phyloP scores from a whole-genome alignment of 129 eudicot species.

The Escallonia herrerae region DNA sequence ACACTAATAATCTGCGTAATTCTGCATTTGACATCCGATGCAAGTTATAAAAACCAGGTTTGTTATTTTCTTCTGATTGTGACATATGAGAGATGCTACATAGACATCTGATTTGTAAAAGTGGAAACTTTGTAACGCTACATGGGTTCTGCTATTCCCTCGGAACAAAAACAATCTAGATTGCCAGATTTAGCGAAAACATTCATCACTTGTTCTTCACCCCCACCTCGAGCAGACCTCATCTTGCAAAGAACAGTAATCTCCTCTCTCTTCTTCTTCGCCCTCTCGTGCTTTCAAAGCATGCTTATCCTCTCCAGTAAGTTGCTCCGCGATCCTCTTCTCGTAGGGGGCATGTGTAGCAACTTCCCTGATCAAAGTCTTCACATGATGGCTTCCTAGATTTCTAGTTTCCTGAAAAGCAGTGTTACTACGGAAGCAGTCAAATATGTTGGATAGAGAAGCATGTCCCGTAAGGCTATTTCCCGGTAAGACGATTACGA shows the following conservation, averaged over 20 bases:
- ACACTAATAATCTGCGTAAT: too few species aligned
- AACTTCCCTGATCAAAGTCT: constrained; percentile 59
- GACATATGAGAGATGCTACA: too few species aligned
- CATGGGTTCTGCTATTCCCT: neutral
- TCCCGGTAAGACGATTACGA: too few species aligned
- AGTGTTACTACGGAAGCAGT: too few species aligned
- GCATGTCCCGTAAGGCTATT: too few species aligned
- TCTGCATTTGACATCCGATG: too few species aligned
- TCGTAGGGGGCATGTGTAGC: constrained; percentile 88
- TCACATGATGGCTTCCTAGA: constrained; percentile 42
- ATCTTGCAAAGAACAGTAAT: constrained; percentile 66
- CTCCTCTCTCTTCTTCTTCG: constrained; percentile 86
- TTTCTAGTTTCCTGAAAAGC: constrained; percentile 66
- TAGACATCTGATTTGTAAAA: neutral
- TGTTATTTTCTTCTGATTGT: too few species aligned
- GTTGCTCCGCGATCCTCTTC: constrained; percentile 68
- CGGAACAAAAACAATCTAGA: neutral
- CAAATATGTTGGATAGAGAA: too few species aligned
- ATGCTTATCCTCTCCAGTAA: constrained; percentile 76
- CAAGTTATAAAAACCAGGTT: too few species aligned
- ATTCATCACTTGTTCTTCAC: constrained; percentile 68
- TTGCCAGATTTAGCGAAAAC: neutral
- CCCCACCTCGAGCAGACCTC: constrained; percentile 67
- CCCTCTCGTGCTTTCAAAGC: constrained; percentile 83
- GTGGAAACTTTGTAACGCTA: neutral